Evolutionary conservation across 495 filamentous ascomycete genomes (phyloP), one percentile per base, ranked within the genome.

Genomic region (Hapsidospora chrysogenum): DNA sequence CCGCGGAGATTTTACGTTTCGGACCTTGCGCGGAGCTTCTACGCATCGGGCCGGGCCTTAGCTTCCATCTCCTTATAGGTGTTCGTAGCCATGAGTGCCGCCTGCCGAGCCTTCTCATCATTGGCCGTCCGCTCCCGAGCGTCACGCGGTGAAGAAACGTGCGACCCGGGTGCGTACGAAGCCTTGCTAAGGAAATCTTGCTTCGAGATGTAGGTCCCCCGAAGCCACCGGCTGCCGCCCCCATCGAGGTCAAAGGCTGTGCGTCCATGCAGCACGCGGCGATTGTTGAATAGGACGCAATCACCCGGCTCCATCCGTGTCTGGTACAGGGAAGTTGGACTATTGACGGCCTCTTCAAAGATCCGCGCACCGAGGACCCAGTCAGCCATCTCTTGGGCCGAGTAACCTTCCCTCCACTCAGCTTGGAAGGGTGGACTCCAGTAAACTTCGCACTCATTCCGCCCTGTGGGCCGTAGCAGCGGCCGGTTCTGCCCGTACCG

Each of bases 261-360:
- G 17, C 87, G 62, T 0, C 80, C 86, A 58, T 96, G 87, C 23
- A 86, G 48, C 3, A 87, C 58, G 6, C 84, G 64, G 16, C 72
- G 54, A 48, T 96, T 96, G 44, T 85, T 72, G 52, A 96, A 94
- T 11, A 96, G 68, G 18, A 80, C 83, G 43, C 80, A 87, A 38
- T 87, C 73, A 6, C 87, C 86, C 6, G 76, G 74, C 28, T 75
- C 51, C 41, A 96, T 51, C 50, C 74, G 79, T 29, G 79, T 55
- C 58, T 92, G 65, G 46, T 76, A 78, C 27, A 76, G 48, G 22
- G 64, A 67, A 0, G 54, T 40, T 4, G 61, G 40, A 0, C 53
- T 32, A 21, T 78, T 66, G 10, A 80, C 38, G 0, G 57, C 27
- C 0, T 38, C 23, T 20, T 60, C 48, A 53, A 85, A 64, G n/a